These are phyloP conservation scores for Nannizzia gypsea DNA, from an alignment of 2,329 filamentous ascomycete species.

Conservation along the genomic window DNA sequence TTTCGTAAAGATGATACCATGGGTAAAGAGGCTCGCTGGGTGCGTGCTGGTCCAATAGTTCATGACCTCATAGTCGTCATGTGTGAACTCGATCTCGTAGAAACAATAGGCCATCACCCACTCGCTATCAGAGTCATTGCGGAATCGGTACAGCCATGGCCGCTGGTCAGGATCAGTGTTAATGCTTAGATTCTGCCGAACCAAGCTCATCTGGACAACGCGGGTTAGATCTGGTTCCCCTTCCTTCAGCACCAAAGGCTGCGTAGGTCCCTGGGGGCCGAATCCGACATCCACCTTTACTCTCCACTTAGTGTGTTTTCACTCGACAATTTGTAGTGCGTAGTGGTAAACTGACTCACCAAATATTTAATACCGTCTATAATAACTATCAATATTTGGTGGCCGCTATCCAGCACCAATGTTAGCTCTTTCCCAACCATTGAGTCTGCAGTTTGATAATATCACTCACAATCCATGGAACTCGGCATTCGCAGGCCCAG, in stretches of 20 bases:
- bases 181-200: slow-evolving; percentile 38
- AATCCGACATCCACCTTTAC: slow-evolving; percentile 50
- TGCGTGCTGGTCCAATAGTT: slow-evolving; percentile 46
- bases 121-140: slow-evolving; percentile 35
- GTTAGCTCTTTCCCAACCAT: not conserved
- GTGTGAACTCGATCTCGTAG: slow-evolving; percentile 51
- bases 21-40: slow-evolving; percentile 43
- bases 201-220: slow-evolving; percentile 45
- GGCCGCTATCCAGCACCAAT: slow-evolving; percentile 25
- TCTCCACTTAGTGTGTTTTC: not conserved
- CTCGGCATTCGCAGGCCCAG: slow-evolving; percentile 24
- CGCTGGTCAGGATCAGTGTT: slow-evolving; percentile 34
- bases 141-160: slow-evolving; percentile 54
- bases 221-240: slow-evolving; percentile 32
- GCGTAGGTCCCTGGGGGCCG: slow-evolving; percentile 49
- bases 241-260: slow-evolving; percentile 45
- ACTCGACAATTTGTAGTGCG: not conserved
- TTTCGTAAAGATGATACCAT: slow-evolving; percentile 41
- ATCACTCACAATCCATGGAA: slow-evolving; percentile 39
- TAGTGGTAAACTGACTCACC: slow-evolving; percentile 18
- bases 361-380: slow-evolving; percentile 38
- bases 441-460: not conserved
- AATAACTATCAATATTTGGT: slow-evolving; percentile 52
- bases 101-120: slow-evolving; percentile 57
- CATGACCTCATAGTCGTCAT: slow-evolving; percentile 49